Conservation (phyloP, 2,329 filamentous ascomycete species). For the Phialophora chinensis region DNA sequence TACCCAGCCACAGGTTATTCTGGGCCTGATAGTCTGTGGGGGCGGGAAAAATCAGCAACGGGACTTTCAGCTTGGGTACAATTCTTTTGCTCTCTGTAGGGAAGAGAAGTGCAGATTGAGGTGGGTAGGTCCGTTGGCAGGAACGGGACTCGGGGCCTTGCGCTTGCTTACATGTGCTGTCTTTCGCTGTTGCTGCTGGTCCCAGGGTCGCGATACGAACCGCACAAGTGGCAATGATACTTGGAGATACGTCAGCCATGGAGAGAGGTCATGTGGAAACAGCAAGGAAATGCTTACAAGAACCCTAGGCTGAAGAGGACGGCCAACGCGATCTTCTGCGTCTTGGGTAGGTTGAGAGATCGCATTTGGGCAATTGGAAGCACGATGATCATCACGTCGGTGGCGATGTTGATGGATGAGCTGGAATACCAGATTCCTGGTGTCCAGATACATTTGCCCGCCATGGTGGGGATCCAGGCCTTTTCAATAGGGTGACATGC, state of each 20-base stretch:
- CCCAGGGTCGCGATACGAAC: slow-evolving; percentile 16
- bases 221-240: slow-evolving; percentile 16
- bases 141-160: not conserved
- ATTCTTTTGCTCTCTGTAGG: not conserved
- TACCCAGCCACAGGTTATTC: slow-evolving; percentile 19
- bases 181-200: slow-evolving; percentile 14
- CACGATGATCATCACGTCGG: slow-evolving; percentile 16
- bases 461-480: slow-evolving; percentile 15
- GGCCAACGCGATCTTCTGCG: slow-evolving; percentile 14
- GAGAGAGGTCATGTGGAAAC: not conserved
- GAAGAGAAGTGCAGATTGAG: not conserved
- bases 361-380: slow-evolving; percentile 10
- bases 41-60: not conserved
- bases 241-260: slow-evolving; percentile 7
- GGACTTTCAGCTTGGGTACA: not conserved
- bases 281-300: slow-evolving; percentile 4
- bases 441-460: slow-evolving; percentile 17
- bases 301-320: slow-evolving; percentile 17
- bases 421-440: slow-evolving; percentile 21
- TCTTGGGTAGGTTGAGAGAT: slow-evolving; percentile 15
- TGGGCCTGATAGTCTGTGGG: slow-evolving; percentile 17
- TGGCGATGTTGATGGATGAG: slow-evolving; percentile 22
- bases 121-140: not conserved
- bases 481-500: slow-evolving; percentile 19
- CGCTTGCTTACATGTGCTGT: slow-evolving; percentile 16